Evolutionary conservation across 805 yeast species (phyloP), one percentile per base, ranked within the genome.

Genomic region (Candida parachauliodes): DNA sequence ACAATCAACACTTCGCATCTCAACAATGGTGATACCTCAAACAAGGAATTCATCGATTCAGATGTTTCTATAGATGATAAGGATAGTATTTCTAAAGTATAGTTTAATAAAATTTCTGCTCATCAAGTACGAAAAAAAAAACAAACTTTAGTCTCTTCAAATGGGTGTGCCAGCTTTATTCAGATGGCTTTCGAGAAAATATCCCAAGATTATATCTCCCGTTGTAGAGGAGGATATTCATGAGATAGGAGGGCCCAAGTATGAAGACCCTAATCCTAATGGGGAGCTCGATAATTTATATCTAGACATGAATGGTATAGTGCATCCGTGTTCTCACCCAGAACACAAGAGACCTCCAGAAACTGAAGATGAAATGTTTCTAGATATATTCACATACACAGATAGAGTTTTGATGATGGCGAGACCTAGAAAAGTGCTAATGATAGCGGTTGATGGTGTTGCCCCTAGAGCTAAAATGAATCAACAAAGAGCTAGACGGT

Each of bases 391-490:
- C 65, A 81, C 79, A 49, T 93, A 93, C 57, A 93, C 98, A 0
- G 94, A 93, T 47, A 72, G 96, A 32, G 96, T 93, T 5, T 65
- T 93, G 32, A 78, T 79, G 63, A 85, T 93, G 88, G 98, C 97
- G 0, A 73, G 96, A 52, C 99, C 99, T 2, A 70, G 98, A 41
- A 89, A 93, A 57, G 79, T 93, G 25, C 70, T 93, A 40, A 78
- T 87, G 81, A 88, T 93, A 59, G 98, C 98, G 2, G 95, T 93
- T 23, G 99, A 93, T 67, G 99, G 99, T 39, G 99, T 93, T 23
- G 98, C 98, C 2, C 98, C 98, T 16, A 74, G 98, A 54, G 98
- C 97, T 19, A 89, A 89, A 59, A 89, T 89, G 96, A 89, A 91
- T 59, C 98, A 89, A 62, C 98, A 89, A 63, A 74, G 98, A 48